A percentile compares a stretch with the other conserved stretches of the same genome.
Evolutionary conservation across 2,329 filamentous ascomycete genomes (phyloP).

Genomic region (Penicillium glabrum): DNA sequence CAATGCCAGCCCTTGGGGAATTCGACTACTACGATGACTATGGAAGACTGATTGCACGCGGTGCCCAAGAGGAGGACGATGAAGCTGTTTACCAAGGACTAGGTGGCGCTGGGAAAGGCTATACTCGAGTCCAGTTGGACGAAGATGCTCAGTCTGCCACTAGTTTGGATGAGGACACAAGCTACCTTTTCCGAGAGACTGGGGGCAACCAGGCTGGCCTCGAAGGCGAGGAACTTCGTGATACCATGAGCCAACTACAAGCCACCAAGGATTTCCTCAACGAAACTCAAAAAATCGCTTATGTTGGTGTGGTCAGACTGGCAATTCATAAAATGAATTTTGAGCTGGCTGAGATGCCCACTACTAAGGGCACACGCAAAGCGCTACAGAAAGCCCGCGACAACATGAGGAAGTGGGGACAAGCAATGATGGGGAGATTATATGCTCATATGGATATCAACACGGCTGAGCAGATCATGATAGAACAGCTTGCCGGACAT

Average conservation of each 20-base stretch:
- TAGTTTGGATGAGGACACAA: constrained; percentile 95
- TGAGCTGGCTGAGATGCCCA: constrained; percentile 61
- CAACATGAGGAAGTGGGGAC: constrained; percentile 89
- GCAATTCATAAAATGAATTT: constrained; percentile 76
- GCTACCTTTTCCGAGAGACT: constrained; percentile 85
- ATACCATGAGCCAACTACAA: constrained; percentile 86
- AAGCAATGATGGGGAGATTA: constrained; percentile 95
- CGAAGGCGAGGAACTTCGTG: constrained; percentile 78
- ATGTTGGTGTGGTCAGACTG: constrained; percentile 84
- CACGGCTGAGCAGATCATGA: constrained; percentile 89
- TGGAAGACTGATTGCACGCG: constrained; percentile 79
- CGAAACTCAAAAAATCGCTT: constrained; percentile 92
- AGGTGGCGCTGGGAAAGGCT: constrained; percentile 89
- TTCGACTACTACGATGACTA: constrained; percentile 97
- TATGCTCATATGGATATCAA: constrained; percentile 98
- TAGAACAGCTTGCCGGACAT: constrained; percentile 92
- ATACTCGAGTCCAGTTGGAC: constrained; percentile 91
- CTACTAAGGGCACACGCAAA: constrained; percentile 69
- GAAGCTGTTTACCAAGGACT: constrained; percentile 73
- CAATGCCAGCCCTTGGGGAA: constrained; percentile 88
- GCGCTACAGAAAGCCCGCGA: constrained; percentile 68
- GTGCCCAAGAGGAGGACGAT: constrained; percentile 68
- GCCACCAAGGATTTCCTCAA: constrained; percentile 94
- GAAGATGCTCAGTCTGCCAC: constrained; percentile 92
- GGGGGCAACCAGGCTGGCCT: constrained; percentile 61